Percentiles rank a stretch among this genome's conserved stretches.
phyloP scores from a whole-genome alignment of 192 early-diverging fungal species.

The Pilaira anomala region DNA sequence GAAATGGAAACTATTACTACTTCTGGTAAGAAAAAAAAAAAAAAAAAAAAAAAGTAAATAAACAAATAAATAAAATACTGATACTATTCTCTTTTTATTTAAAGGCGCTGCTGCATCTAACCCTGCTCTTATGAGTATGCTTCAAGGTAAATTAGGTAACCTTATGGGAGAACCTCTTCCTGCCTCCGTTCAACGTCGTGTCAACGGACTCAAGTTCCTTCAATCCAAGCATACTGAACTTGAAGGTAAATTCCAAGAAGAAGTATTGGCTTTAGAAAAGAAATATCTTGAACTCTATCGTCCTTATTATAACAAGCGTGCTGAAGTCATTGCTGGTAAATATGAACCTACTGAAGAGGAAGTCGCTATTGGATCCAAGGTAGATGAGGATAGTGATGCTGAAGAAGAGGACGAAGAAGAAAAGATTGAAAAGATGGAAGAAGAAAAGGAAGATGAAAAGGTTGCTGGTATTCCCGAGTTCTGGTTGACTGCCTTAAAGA shows the following conservation, averaged over 20 bases:
- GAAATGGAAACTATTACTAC: constrained; percentile 45
- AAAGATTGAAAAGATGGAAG: constrained; percentile 43
- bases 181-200: constrained; percentile 74
- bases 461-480: constrained; percentile 88
- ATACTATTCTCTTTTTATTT: background rate
- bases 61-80: background rate
- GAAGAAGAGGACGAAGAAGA: constrained; percentile 44
- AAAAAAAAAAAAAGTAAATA: background rate
- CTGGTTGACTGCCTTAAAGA: constrained; percentile 93
- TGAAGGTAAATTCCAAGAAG: constrained; percentile 88
- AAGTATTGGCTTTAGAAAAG: constrained; percentile 94
- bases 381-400: constrained; percentile 58
- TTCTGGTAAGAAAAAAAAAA: constrained; percentile 7
- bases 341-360: constrained; percentile 92
- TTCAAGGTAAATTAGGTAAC: constrained; percentile 73
- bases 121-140: constrained; percentile 66
- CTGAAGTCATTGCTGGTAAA: constrained; percentile 70
- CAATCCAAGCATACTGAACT: constrained; percentile 85
- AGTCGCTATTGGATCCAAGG: constrained; percentile 58
- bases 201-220: constrained; percentile 84
- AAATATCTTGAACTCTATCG: constrained; percentile 85
- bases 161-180: constrained; percentile 80
- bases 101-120: constrained; percentile 44
- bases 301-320: constrained; percentile 90
- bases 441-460: constrained; percentile 47